Evolutionary conservation across 2,329 filamentous ascomycete genomes (phyloP).

Genomic region (Fusarium anguioides): DNA sequence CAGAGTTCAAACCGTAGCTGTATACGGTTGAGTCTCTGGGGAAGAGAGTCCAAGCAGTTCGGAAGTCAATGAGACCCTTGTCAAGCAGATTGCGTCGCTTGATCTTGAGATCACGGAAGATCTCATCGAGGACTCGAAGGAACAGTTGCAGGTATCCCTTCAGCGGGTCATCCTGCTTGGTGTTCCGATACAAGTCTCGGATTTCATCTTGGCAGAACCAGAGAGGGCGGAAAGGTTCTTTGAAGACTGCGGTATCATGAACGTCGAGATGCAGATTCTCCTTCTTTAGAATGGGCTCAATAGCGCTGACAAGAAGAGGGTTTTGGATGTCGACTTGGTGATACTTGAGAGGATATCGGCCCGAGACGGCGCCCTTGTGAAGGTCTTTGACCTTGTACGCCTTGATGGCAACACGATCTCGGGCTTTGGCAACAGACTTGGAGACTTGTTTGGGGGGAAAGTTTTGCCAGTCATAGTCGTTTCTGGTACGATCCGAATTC

Average conservation of each 20-base stretch:
- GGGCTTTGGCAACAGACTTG: slow-evolving; percentile 50
- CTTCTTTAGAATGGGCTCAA: slow-evolving; percentile 57
- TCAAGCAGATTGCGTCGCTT: slow-evolving; percentile 52
- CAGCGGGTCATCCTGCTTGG: slow-evolving; percentile 44
- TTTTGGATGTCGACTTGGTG: slow-evolving; percentile 58
- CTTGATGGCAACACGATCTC: slow-evolving; percentile 57
- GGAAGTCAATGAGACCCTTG: slow-evolving; percentile 55
- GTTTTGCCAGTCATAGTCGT: slow-evolving; percentile 53
- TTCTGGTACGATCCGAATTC: slow-evolving; percentile 23
- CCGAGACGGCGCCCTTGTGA: slow-evolving; percentile 53
- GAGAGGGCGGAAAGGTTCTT: slow-evolving; percentile 54
- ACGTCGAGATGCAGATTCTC: slow-evolving; percentile 55
- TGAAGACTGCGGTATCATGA: slow-evolving; percentile 52
- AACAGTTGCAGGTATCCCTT: slow-evolving; percentile 55
- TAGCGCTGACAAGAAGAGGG: slow-evolving; percentile 52
- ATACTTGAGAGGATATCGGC: slow-evolving; percentile 54
- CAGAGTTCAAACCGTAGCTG: slow-evolving; percentile 53
- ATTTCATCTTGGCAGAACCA: slow-evolving; percentile 60
- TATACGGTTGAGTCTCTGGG: slow-evolving; percentile 54
- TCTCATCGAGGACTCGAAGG: slow-evolving; percentile 54
- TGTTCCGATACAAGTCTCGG: slow-evolving; percentile 46
- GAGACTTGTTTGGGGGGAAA: slow-evolving; percentile 57
- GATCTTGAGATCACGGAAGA: slow-evolving; percentile 55
- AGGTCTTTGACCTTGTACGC: slow-evolving; percentile 60
- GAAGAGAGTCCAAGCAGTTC: slow-evolving; percentile 59